Evolutionary conservation across 768 basidiomycete genomes (phyloP), one percentile per base, ranked within the genome.

Genomic region (Tricholoma saponaceum): DNA sequence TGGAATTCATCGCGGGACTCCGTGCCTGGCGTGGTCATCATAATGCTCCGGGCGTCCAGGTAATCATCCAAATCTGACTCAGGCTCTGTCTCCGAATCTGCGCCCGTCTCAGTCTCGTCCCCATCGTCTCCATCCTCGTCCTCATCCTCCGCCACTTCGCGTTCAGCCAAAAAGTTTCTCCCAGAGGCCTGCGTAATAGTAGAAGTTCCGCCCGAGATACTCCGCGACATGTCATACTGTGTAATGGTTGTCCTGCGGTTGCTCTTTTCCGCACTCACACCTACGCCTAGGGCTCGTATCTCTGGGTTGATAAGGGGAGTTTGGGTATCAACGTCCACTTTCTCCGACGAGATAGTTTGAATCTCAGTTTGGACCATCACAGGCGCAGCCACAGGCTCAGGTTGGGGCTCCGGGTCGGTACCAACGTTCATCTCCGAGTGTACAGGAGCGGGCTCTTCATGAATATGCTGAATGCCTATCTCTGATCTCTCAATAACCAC

Each of bases 1-100:
- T 92, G 84, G 81, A 90, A 90, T 63, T 90, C 88, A 33, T 89
- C 84, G 28, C 73, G 74, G 51, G 88, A 87, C 57, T 81, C 81
- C 3, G 63, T 65, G 5, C 54, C 64, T 3, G 79, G 76, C 3
- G 91, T 89, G 0, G 85, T 85, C 69, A 83, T 78, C 62, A 82
- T 84, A 59, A 79, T 74, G 60, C 78, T 92, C 67, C 85, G 76
- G 1, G 93, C 95, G 68, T 95, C 93, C 1, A 86, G 78, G 64
- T 90, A 93, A 58, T 92, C 84, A 16, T 86, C 89, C 32, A 67
- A 70, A 43, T 87, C 86, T 2, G 83, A 84, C 59, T 90, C 89
- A 0, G 84, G 84, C 58, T 89, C 89, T 0, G 84, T 84, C 55
- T 87, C 88, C 0, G 83, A 82, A 51, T 85, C 88, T 1, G 80